A percentile compares a stretch with the other conserved stretches of the same genome.
Evolutionary conservation across 345 rosid species (phyloP).

Genomic region (Garcia nutans): DNA sequence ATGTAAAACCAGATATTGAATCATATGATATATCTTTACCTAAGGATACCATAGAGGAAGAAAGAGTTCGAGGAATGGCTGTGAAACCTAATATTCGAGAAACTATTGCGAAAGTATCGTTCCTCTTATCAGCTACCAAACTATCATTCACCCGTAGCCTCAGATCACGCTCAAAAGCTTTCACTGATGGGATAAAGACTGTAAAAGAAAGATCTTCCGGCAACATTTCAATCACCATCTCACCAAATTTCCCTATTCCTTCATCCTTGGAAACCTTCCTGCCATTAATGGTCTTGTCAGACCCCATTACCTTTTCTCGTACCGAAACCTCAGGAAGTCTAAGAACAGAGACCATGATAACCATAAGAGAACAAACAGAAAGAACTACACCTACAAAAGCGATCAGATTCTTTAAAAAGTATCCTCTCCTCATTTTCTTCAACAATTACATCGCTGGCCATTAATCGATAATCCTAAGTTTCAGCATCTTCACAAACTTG

Average conservation of each 20-base stretch:
- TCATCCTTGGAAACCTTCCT: conserved; percentile 14
- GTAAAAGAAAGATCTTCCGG: conserved; percentile 79
- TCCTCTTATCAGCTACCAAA: conserved; percentile 31
- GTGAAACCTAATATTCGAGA: conserved; percentile 73
- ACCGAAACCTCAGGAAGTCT: conserved; percentile 53
- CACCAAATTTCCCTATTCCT: conserved; percentile 56
- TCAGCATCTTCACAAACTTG: not conserved
- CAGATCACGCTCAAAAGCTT: conserved; percentile 60
- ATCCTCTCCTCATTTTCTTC: conserved; percentile 42
- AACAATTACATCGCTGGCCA: not conserved
- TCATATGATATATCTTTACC: conserved; percentile 52
- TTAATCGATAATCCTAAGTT: not conserved
- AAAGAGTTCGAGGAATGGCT: conserved; percentile 55
- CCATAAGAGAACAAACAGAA: conserved; percentile 43
- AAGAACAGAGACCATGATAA: conserved; percentile 42
- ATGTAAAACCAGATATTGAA: conserved; percentile 58
- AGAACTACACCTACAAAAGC: conserved; percentile 41
- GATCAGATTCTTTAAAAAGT: conserved; percentile 37
- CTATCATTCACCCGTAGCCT: conserved; percentile 35
- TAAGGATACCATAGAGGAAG: conserved; percentile 20
- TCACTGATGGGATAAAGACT: conserved; percentile 57
- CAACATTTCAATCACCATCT: conserved; percentile 58
- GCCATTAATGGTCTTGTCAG: conserved; percentile 2
- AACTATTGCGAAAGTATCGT: conserved; percentile 48
- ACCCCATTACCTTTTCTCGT: conserved; percentile 13